Evolutionary conservation across 345 rosid species (phyloP).

Genomic region (Melastoma malabathricum): DNA sequence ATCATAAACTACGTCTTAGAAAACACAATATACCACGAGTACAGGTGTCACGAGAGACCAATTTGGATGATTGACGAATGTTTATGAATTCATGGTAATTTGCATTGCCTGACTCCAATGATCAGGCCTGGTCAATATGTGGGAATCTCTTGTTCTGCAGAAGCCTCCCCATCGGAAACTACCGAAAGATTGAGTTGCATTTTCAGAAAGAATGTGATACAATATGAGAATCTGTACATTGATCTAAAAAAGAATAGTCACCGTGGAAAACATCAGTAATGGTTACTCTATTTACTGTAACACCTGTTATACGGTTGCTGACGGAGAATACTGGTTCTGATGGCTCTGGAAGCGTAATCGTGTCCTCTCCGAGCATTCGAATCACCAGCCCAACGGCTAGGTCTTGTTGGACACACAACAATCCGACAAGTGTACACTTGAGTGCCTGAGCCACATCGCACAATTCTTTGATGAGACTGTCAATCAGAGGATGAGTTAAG

Average conservation of each 20-base stretch:
- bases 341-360: slow-evolving; percentile 14
- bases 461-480: background rate
- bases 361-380: background rate
- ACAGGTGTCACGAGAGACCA: no score
- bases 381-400: background rate
- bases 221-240: no score
- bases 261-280: slow-evolving; percentile 1
- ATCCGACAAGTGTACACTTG: slow-evolving; percentile 3
- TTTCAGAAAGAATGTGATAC: no score
- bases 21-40: no score
- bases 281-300: background rate
- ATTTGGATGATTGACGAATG: no score
- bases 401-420: slow-evolving; percentile 9
- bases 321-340: slow-evolving; percentile 14
- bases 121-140: no score
- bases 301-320: background rate
- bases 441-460: slow-evolving; percentile 1
- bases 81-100: no score
- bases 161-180: no score
- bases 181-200: no score
- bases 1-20: no score
- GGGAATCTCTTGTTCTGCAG: no score
- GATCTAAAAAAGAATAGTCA: background rate
- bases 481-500: background rate
- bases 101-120: no score